Evolutionary conservation across 768 basidiomycete genomes (phyloP), one percentile per base, ranked within the genome.

Genomic region (Galerina marginata): DNA sequence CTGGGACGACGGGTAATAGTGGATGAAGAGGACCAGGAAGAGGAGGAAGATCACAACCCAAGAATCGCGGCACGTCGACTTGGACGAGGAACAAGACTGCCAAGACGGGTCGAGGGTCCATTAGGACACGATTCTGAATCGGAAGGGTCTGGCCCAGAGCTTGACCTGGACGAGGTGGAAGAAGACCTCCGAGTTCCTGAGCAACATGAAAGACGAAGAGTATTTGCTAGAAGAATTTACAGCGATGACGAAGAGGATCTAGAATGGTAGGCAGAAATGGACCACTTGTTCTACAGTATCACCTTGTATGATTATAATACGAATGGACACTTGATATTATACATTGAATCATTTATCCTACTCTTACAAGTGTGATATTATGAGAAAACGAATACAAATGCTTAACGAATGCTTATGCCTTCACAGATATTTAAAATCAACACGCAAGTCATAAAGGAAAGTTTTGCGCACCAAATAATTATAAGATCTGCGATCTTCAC

Each of bases 401-500:
- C 7, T 33, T 33, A 7, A 33, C 29, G 29, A 49, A 33, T 36
- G 52, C 10, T 49, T 51, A 62, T 29, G 61, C 61, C 61, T 62
- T 12, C 25, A 38, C 14, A 49, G 36, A 42, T 14, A 43, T 40
- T 3, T 16, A 6, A 37, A 16, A 16, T 12, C 15, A 50, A 16
- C 25, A 9, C 4, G 5, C 29, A 10, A 2, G 39, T 25, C 45
- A 26, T 10, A 54, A 15, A 15, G 2, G 20, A 14, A 53, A n/a
- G 10, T 48, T 3, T 46, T 4, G 45, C 64, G 12, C 40, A 68
- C 67, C 53, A 68, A 51, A 65, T 68, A 68, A 43, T 89, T 92
- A 73, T 96, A 96, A 54, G 92, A 94, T 75, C 88, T 93, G 59
- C 91, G 87, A 69, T 95, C 91, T 40, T 89, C 89, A 68, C 90